Base-by-base conservation (phyloP, 495 filamentous ascomycete genomes). In the Mytilinidion resinicola region DNA sequence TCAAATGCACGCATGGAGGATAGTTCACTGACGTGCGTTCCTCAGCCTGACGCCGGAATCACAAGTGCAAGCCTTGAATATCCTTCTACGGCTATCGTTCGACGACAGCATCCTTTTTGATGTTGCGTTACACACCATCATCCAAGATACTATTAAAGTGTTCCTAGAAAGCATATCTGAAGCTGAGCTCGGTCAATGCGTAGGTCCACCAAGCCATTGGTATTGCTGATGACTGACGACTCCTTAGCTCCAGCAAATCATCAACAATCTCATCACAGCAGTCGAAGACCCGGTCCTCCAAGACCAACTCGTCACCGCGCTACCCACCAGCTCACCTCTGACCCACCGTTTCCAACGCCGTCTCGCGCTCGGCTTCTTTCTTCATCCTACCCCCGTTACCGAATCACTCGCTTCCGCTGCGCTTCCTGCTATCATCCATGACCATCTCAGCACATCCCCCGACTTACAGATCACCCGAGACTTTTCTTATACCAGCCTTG, bases 321-420 rank as follows among this genome's bases (percentile, higher is more conserved):
- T 67, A 0, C 61, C 65, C 1, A 38, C 54, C n/a, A 58, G 30
- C 8, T 77, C 76, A 8, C 67, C 77, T 1, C 74, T 80, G 56
- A 74, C 84, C 19, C 77, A 85, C 47, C 74, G 84, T 33, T 73
- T 95, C 42, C 79, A 86, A 39, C 80, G 84, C 35, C 79, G 86
- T n/a, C 80, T 96, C 10, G 88, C 90, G 1, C 73, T 89, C 37
- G 76, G 83, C 17, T 91, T 85, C 64, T 73, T 90, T 58, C 84
- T 88, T 9, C 33, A 58, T 43, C 63, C 63, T 4, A 59, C 43
- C 7, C 39, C 25, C 4, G 25, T 63, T 37, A 46, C 17, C 34
- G 89, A 42, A 77, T 76, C 50, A 21, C 73, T 43, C 73, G 79
- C 20, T 79, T 89, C 38, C 68, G 64, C 75, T 4, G 12, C 14